Conservation (phyloP, 2,329 filamentous ascomycete species). For the Exophiala viscosa region DNA sequence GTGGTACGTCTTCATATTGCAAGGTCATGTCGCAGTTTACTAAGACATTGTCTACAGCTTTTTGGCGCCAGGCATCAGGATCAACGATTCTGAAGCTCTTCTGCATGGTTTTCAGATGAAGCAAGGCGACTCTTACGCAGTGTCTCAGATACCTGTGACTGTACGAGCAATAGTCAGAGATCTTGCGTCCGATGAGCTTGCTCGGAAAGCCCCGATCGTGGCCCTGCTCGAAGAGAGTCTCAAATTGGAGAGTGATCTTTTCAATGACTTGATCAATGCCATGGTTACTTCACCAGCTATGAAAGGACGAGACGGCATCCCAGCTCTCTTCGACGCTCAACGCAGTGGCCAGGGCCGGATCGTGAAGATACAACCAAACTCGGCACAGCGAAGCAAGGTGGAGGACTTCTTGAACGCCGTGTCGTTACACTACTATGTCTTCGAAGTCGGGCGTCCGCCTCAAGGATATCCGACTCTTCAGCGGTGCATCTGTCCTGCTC, state of each 20-base stretch:
- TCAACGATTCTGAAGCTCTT: not conserved
- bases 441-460: not conserved
- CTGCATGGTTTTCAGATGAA: not conserved
- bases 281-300: too few species aligned
- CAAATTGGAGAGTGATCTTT: too few species aligned
- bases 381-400: not conserved
- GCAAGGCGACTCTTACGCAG: not conserved
- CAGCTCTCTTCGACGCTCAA: not conserved
- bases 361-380: too few species aligned
- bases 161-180: not conserved
- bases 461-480: not conserved
- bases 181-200: too few species aligned
- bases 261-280: too few species aligned
- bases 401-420: not conserved
- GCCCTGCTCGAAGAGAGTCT: too few species aligned
- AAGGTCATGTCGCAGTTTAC: too few species aligned
- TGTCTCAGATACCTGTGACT: not conserved
- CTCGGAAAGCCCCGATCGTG: too few species aligned
- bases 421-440: not conserved
- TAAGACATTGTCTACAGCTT: not conserved
- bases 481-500: not conserved
- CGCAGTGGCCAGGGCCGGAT: too few species aligned
- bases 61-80: not conserved
- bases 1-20: too few species aligned
- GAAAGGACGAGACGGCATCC: too few species aligned